Percentiles rank a stretch among this genome's conserved stretches.
Evolutionary conservation across 352 stramenopile genomes (phyloP).

Genomic region (Saprolegnia diclina): DNA sequence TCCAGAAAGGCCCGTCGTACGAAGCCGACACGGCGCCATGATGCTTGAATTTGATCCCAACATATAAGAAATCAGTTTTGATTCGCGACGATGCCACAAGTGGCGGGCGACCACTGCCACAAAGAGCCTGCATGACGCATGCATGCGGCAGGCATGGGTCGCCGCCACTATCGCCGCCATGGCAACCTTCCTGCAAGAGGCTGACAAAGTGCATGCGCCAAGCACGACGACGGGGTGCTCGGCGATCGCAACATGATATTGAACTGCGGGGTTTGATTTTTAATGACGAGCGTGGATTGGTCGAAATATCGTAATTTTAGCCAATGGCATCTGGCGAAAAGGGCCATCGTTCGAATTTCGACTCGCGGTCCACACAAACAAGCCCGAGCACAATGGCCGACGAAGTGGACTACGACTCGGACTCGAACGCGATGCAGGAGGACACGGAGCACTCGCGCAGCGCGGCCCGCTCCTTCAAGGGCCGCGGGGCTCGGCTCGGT

Average conservation of each 20-base stretch:
- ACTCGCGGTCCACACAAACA: constrained; percentile 12
- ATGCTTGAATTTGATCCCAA: too few species aligned
- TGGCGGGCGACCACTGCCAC: too few species aligned
- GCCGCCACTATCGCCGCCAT: too few species aligned
- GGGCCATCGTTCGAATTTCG: constrained; percentile 4
- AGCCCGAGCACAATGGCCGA: constrained; percentile 48
- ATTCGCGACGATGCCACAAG: too few species aligned
- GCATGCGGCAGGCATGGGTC: too few species aligned
- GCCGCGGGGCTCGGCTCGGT: constrained; percentile 51
- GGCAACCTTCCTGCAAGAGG: too few species aligned
- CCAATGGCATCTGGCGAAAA: background rate
- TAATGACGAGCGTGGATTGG: background rate
- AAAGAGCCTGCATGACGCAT: too few species aligned
- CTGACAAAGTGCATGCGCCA: too few species aligned
- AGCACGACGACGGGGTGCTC: too few species aligned
- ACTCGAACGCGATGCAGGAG: constrained; percentile 77
- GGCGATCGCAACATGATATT: too few species aligned
- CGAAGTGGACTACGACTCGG: constrained; percentile 84
- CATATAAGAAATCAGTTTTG: too few species aligned
- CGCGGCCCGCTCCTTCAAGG: constrained; percentile 51
- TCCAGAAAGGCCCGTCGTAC: background rate
- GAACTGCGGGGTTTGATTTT: too few species aligned
- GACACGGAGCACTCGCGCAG: constrained; percentile 38
- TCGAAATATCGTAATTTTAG: constrained; percentile 1
- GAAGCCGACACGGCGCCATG: background rate